phyloP scores from a whole-genome alignment of 2,329 filamentous ascomycete species.

The Cercospora sp. region DNA sequence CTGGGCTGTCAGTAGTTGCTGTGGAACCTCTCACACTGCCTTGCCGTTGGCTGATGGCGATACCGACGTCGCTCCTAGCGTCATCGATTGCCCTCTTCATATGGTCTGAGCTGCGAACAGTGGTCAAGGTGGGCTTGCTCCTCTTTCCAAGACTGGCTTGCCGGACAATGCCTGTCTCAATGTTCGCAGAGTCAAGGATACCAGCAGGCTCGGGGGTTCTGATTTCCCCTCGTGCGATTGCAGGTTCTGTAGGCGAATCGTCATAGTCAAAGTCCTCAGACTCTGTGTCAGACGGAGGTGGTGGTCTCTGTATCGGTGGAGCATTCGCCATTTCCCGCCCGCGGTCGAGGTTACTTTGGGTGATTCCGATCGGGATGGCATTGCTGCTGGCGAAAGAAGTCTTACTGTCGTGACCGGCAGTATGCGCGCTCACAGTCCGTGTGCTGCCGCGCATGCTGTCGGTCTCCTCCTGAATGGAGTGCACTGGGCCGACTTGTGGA shows the following conservation, averaged over 20 bases:
- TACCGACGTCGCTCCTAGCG: conserved; percentile 16
- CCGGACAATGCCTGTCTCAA: conserved; percentile 41
- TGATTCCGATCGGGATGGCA: conserved; percentile 47
- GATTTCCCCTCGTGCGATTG: conserved; percentile 16
- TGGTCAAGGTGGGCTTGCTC: conserved; percentile 51
- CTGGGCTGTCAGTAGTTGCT: conserved; percentile 6
- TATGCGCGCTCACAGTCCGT: conserved; percentile 30
- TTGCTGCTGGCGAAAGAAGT: conserved; percentile 52
- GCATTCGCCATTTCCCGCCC: conserved; percentile 11
- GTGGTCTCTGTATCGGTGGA: conserved; percentile 11
- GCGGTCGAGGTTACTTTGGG: conserved; percentile 44
- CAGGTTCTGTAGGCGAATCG: conserved; percentile 19
- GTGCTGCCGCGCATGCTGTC: conserved; percentile 40
- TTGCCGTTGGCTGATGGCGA: conserved; percentile 28
- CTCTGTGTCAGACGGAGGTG: conserved; percentile 20
- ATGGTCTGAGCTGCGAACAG: conserved; percentile 47
- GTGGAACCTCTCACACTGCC: neutral
- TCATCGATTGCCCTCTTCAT: conserved; percentile 24
- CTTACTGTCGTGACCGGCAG: conserved; percentile 31
- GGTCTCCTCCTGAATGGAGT: conserved; percentile 52
- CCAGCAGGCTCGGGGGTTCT: conserved; percentile 3
- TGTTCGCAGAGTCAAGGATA: conserved; percentile 16
- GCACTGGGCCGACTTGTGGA: conserved; percentile 49
- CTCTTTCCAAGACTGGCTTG: conserved; percentile 52
- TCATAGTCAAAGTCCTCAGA: conserved; percentile 13